A percentile compares a stretch with the other conserved stretches of the same genome.
phyloP scores from a whole-genome alignment of 306 rosid genomes.

The Quillaja saponaria region DNA sequence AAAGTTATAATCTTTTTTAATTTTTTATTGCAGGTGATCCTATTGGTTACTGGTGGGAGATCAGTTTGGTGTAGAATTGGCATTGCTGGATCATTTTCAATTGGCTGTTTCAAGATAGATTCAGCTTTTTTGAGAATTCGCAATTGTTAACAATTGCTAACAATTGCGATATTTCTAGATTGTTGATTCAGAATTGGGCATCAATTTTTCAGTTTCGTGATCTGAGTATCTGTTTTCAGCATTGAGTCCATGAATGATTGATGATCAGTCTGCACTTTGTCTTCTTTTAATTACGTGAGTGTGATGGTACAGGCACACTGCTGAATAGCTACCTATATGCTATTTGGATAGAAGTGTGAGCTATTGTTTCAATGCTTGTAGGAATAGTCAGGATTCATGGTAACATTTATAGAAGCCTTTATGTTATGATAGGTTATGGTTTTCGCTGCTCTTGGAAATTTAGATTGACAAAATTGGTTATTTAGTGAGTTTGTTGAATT shows the following conservation, averaged over 20 bases:
- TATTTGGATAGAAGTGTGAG: conserved; percentile 43
- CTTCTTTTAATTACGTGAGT: conserved; percentile 21
- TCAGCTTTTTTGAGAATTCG: conserved; percentile 3
- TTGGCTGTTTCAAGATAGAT: conserved; percentile 3
- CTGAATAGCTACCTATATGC: conserved; percentile 23
- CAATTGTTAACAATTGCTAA: not conserved
- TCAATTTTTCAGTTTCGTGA: not conserved
- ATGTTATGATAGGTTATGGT: conserved; percentile 47
- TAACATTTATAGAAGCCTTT: conserved; percentile 35
- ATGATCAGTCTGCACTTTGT: conserved; percentile 13
- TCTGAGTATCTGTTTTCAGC: conserved; percentile 20
- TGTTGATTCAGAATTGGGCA: conserved; percentile 32
- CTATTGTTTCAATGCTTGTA: conserved; percentile 53
- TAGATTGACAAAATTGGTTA: conserved; percentile 37
- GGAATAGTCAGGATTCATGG: conserved; percentile 39
- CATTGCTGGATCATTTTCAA: conserved; percentile 22
- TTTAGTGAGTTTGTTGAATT: conserved; percentile 38
- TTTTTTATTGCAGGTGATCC: conserved; percentile 51
- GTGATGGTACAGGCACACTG: conserved; percentile 25
- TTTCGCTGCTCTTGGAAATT: conserved; percentile 49
- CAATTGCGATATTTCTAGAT: conserved; percentile 13
- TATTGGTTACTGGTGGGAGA: conserved; percentile 22
- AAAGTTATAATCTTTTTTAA: conserved; percentile 33
- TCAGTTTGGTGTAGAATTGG: conserved; percentile 27
- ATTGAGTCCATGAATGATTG: conserved; percentile 15